Base-by-base conservation (phyloP, 2,329 filamentous ascomycete genomes). In the Xylaria hypoxylon region DNA sequence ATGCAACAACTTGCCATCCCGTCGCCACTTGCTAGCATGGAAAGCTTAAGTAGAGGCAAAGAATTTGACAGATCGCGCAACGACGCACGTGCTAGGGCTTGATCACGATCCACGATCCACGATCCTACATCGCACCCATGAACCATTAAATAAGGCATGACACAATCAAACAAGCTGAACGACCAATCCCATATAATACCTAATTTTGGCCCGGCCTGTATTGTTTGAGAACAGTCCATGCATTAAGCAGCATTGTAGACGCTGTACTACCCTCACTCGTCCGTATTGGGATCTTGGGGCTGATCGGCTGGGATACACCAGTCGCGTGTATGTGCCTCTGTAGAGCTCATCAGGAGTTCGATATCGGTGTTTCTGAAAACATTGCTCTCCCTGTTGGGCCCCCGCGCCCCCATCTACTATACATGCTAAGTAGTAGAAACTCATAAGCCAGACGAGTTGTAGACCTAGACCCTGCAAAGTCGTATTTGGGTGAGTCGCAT, bases 181-280 rank as follows among this genome's bases (percentile, higher is more conserved):
- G 47, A 52, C 11, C 24, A 31, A 24, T 22, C 52, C 52, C 33
- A 42, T 31, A 19, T 50, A 50, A 44, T 28, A 11, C 19, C 15
- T 51, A 11, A 11, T 55, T 17, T 22, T 48, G 4, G 11, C 10
- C 55, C 8, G 24, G 19, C 15, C 5, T 51, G 59, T 45, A 22
- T 19, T 33, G 19, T 58, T 51, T 47, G 45, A 47, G 38, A 52
- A 40, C 24, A 26, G 19, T 28, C 62, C 26, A 53, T n/a, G 55
- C 11, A 38, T 59, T 53, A n/a, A 53, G 26, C 24, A 53, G 26
- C 24, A 47, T 19, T 40, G 35, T 50, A 35, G 31, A 53, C 24
- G 55, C 38, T 13, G 48, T 64, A 53, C n/a, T n/a, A 64, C 55
- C 40, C 28, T 52, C 19, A 53, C 17, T 24, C 15, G 40, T 64